Conservation (phyloP, 768 basidiomycete genomes). For the Trametes villosa region DNA sequence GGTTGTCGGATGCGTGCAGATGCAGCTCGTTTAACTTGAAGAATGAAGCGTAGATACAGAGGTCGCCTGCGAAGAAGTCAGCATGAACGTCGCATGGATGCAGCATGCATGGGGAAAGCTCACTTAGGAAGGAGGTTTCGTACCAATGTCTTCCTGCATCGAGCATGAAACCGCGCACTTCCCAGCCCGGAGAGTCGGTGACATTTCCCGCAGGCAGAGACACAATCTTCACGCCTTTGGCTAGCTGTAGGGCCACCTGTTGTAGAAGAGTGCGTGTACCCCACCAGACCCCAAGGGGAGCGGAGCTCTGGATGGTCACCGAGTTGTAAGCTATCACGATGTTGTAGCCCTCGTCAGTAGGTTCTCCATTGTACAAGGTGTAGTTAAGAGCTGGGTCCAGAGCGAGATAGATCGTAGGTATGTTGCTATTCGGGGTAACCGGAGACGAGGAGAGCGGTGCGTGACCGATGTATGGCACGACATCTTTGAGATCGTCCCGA, state of each 20-base stretch:
- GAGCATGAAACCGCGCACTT: slow-evolving; percentile 50
- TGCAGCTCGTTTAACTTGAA: slow-evolving; percentile 51
- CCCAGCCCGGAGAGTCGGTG: slow-evolving; percentile 48
- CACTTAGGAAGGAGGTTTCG: slow-evolving; percentile 40
- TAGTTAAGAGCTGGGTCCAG: slow-evolving; percentile 33
- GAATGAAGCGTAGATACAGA: slow-evolving; percentile 49
- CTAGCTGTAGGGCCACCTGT: slow-evolving; percentile 39
- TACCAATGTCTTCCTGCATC: slow-evolving; percentile 53
- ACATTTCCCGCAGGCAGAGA: slow-evolving; percentile 40
- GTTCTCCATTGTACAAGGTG: slow-evolving; percentile 41
- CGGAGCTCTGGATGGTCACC: slow-evolving; percentile 39
- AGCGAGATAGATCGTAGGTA: slow-evolving; percentile 38
- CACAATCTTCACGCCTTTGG: slow-evolving; percentile 19
- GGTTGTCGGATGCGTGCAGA: slow-evolving; percentile 47
- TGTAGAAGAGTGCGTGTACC: slow-evolving; percentile 49
- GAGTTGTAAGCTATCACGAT: slow-evolving; percentile 36
- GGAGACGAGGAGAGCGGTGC: slow-evolving; percentile 19
- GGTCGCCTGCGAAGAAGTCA: slow-evolving; percentile 37
- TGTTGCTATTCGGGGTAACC: slow-evolving; percentile 17
- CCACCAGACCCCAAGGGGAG: slow-evolving; percentile 47
- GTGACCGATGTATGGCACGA: slow-evolving; percentile 37
- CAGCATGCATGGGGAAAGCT: background rate
- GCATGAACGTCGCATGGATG: background rate
- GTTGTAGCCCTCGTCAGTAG: slow-evolving; percentile 46
- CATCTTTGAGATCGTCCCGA: slow-evolving; percentile 37